These are phyloP conservation scores for Crithidia brevicula DNA, from an alignment of 208 protist species.

Conservation along the genomic window DNA sequence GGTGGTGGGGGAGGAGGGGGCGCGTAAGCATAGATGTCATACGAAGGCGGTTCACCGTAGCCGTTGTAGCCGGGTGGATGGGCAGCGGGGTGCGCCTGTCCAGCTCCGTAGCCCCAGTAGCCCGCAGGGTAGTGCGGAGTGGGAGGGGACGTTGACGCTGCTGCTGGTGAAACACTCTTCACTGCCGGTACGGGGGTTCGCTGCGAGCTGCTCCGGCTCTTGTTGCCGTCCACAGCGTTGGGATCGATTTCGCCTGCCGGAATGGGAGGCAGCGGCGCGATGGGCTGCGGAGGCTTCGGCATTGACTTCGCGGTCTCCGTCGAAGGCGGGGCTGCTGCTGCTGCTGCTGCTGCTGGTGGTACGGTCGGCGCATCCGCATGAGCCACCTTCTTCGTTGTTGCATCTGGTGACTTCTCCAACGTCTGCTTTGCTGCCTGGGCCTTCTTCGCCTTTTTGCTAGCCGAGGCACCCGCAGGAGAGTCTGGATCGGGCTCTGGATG, in stretches of 20 bases:
- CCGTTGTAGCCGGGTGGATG: not conserved
- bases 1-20: constrained; percentile 7
- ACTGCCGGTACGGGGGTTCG: not conserved
- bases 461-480: not conserved
- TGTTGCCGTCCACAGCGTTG: not conserved
- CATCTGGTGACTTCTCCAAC: not conserved
- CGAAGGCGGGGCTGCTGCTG: not conserved
- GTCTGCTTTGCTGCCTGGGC: not conserved
- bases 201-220: not conserved
- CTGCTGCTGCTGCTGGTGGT: not conserved
- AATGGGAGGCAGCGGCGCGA: constrained; percentile 4
- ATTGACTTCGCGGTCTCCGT: not conserved
- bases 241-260: constrained; percentile 13
- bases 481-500: not conserved
- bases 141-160: not conserved
- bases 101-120: constrained; percentile 6
- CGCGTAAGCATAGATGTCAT: constrained; percentile 6
- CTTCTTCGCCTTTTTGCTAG: not conserved
- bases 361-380: not conserved
- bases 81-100: not conserved
- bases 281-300: not conserved
- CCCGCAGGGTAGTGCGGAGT: constrained; percentile 4
- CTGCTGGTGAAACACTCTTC: too few relatives aligned
- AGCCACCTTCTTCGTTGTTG: not conserved
- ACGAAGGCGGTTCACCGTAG: constrained; percentile 3